Conservation (phyloP, 345 rosid species). For the Populus deltoides region DNA sequence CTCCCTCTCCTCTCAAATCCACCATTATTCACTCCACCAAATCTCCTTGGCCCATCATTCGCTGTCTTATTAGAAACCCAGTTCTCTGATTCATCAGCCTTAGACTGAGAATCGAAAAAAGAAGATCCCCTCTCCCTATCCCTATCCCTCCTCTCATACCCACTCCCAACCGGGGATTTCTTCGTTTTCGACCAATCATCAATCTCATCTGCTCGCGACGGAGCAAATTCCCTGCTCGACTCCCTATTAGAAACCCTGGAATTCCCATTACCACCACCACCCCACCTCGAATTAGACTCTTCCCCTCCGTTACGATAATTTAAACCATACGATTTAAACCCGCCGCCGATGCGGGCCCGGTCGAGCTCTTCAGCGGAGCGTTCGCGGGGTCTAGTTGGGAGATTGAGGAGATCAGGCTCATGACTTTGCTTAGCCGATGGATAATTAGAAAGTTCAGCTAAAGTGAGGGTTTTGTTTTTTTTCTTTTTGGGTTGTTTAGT, state of each 20-base stretch:
- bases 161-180: slow-evolving; percentile 47
- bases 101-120: slow-evolving; percentile 61
- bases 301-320: slow-evolving; percentile 36
- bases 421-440: slow-evolving; percentile 31
- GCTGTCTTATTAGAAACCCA: slow-evolving; percentile 66
- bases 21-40: slow-evolving; percentile 19
- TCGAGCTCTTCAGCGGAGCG: slow-evolving; percentile 87
- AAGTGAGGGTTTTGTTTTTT: slow-evolving; percentile 60
- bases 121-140: slow-evolving; percentile 46
- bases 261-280: slow-evolving; percentile 16
- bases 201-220: slow-evolving; percentile 87
- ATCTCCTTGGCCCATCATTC: slow-evolving; percentile 34
- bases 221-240: slow-evolving; percentile 43
- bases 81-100: slow-evolving; percentile 81
- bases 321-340: slow-evolving; percentile 50
- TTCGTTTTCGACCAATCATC: slow-evolving; percentile 82
- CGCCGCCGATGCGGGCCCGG: slow-evolving; percentile 69
- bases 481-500: slow-evolving; percentile 76
- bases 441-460: slow-evolving; percentile 53
- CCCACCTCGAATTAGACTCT: slow-evolving; percentile 59
- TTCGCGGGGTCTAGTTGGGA: slow-evolving; percentile 90
- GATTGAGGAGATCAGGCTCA: slow-evolving; percentile 44
- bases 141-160: slow-evolving; percentile 31
- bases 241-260: slow-evolving; percentile 59
- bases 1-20: slow-evolving; percentile 63